phyloP scores from a whole-genome alignment of 2,329 filamentous ascomycete species.

The Nakataea oryzae region DNA sequence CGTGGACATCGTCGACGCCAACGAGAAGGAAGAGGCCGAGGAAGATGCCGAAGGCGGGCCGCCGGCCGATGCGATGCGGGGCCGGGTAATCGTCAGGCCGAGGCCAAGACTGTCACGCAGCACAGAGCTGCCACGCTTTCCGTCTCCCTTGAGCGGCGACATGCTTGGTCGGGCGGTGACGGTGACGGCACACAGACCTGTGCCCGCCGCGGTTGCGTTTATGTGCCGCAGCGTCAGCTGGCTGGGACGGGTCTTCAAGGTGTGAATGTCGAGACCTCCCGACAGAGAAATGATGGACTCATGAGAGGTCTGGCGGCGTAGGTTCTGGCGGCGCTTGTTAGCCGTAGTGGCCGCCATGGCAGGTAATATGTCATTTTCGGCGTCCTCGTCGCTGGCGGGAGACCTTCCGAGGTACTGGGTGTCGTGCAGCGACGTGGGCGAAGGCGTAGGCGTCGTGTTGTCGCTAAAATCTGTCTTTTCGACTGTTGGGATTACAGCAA shows the following conservation, averaged over 20 bases:
- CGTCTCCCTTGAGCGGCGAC: conserved; percentile 22
- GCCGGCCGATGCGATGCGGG: conserved; percentile 10
- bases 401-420: not conserved
- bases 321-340: conserved; percentile 12
- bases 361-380: conserved; percentile 17
- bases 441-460: not conserved
- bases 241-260: conserved; percentile 62
- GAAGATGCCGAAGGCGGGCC: conserved; percentile 7
- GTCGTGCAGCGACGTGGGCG: not conserved
- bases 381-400: conserved; percentile 9
- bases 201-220: conserved; percentile 37
- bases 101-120: conserved; percentile 43
- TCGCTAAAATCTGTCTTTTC: not conserved
- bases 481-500: not conserved
- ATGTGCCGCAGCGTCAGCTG: conserved; percentile 54
- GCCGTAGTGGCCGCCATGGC: conserved; percentile 11
- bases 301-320: conserved; percentile 65
- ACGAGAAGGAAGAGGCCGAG: not conserved
- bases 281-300: conserved; percentile 83
- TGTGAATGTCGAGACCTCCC: conserved; percentile 85
- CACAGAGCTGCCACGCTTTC: conserved; percentile 40
- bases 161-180: conserved; percentile 50
- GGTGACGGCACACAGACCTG: conserved; percentile 46
- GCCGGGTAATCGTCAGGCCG: conserved; percentile 22
- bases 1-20: not conserved